These are phyloP conservation scores for Lenzites betulinus DNA, from an alignment of 768 basidiomycete genomes.

Conservation along the genomic window DNA sequence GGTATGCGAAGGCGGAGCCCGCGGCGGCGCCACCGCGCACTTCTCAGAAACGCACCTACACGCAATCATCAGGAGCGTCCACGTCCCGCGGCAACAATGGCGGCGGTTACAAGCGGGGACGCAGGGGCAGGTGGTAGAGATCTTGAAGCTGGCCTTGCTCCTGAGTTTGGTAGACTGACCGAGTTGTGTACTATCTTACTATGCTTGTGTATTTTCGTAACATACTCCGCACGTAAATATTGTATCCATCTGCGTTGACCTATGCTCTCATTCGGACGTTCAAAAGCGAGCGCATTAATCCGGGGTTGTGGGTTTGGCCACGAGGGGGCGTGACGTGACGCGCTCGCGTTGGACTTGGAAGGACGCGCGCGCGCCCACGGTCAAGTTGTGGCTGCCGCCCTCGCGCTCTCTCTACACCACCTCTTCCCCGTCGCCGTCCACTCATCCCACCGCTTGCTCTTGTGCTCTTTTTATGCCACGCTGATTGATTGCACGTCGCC, in stretches of 20 bases:
- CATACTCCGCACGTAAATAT: neutral
- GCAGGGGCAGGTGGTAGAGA: conserved; percentile 6
- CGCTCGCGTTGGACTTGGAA: conserved; percentile 10
- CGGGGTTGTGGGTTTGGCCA: too few relatives aligned
- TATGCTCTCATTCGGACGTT: neutral
- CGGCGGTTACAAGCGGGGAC: conserved; percentile 15
- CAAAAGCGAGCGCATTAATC: too few relatives aligned
- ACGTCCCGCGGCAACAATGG: conserved; percentile 10
- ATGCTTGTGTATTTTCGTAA: neutral
- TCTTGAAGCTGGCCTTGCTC: neutral
- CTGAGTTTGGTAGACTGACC: neutral
- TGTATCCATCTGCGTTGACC: neutral
- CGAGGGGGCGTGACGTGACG: conserved; percentile 13
- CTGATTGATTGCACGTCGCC: neutral
- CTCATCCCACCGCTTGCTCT: neutral
- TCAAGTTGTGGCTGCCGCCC: neutral
- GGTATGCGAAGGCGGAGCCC: conserved; percentile 28
- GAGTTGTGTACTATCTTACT: neutral
- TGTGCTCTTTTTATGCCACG: neutral
- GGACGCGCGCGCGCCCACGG: neutral
- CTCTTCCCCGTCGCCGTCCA: neutral
- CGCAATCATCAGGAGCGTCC: conserved; percentile 10
- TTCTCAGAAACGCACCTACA: conserved; percentile 26
- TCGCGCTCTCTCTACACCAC: neutral
- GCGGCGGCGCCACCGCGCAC: conserved; percentile 3